Conservation (phyloP, 1,284 basidiomycete species). For the Mycosarcoma maydis region DNA sequence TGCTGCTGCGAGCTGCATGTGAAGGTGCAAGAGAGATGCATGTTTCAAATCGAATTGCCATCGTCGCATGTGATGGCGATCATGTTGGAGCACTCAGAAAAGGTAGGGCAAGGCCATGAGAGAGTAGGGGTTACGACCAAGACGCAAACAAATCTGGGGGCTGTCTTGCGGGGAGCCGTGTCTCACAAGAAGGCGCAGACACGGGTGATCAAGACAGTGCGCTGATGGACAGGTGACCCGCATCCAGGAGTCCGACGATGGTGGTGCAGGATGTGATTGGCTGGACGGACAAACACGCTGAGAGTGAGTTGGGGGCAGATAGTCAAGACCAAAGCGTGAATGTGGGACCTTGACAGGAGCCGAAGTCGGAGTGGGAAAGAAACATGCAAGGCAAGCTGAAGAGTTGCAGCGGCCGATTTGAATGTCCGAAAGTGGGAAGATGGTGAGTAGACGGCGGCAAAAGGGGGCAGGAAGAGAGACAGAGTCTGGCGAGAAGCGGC, state of each 20-base stretch:
- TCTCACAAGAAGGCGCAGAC: no score
- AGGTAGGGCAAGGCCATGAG: not conserved
- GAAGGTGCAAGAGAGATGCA: not conserved
- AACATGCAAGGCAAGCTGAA: not conserved
- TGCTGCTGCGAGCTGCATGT: not conserved
- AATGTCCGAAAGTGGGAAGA: not conserved
- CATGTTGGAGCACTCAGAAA: no score
- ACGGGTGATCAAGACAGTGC: not conserved
- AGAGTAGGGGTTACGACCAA: no score
- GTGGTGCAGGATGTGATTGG: not conserved
- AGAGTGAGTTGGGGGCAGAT: no score
- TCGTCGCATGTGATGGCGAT: not conserved
- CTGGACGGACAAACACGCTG: no score
- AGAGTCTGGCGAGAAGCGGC: no score
- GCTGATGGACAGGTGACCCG: conserved; percentile 12
- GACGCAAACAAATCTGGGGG: no score
- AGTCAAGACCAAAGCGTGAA: no score
- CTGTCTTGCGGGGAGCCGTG: no score
- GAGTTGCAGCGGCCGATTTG: not conserved
- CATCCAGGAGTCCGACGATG: not conserved
- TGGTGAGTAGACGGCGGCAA: no score
- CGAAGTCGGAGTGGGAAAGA: not conserved
- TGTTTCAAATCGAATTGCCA: not conserved
- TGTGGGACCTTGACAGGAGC: not conserved
- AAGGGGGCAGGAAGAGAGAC: no score